A percentile compares a stretch with the other conserved stretches of the same genome.
Evolutionary conservation across 441 rosid genomes (phyloP).

Genomic region (Daphne laureola): DNA sequence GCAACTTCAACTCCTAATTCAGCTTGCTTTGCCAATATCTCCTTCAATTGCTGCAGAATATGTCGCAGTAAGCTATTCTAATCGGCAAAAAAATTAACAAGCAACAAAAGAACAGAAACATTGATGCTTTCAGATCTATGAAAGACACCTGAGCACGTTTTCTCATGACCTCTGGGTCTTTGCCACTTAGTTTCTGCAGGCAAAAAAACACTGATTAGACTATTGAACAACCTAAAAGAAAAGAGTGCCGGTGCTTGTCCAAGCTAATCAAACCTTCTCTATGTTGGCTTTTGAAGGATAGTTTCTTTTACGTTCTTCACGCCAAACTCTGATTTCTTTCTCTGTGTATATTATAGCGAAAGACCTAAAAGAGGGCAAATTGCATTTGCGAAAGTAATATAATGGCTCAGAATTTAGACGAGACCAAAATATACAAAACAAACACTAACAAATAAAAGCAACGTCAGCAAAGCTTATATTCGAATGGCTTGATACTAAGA

Average conservation of each 20-base stretch:
- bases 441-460: neutral
- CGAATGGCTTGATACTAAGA: neutral
- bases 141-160: slow-evolving; percentile 50
- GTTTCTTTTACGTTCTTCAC: slow-evolving; percentile 67
- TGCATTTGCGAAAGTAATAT: slow-evolving; percentile 7
- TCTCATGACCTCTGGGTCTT: slow-evolving; percentile 28
- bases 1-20: slow-evolving; percentile 90
- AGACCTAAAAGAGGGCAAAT: slow-evolving; percentile 22
- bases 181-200: slow-evolving; percentile 42
- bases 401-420: slow-evolving; percentile 1
- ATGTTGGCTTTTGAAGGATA: slow-evolving; percentile 55
- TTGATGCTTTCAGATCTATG: too few species aligned
- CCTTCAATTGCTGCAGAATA: slow-evolving; percentile 69
- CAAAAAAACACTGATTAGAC: slow-evolving; percentile 14
- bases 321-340: slow-evolving; percentile 71
- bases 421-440: neutral
- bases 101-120: too few species aligned
- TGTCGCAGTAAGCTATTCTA: neutral
- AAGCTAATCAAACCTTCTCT: slow-evolving; percentile 46
- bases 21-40: slow-evolving; percentile 79
- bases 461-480: neutral
- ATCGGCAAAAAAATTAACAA: neutral
- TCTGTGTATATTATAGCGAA: slow-evolving; percentile 39
- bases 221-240: slow-evolving; percentile 13
- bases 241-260: slow-evolving; percentile 9